Base-by-base conservation (phyloP, 768 basidiomycete genomes). In the Botryobasidium botryosum region DNA sequence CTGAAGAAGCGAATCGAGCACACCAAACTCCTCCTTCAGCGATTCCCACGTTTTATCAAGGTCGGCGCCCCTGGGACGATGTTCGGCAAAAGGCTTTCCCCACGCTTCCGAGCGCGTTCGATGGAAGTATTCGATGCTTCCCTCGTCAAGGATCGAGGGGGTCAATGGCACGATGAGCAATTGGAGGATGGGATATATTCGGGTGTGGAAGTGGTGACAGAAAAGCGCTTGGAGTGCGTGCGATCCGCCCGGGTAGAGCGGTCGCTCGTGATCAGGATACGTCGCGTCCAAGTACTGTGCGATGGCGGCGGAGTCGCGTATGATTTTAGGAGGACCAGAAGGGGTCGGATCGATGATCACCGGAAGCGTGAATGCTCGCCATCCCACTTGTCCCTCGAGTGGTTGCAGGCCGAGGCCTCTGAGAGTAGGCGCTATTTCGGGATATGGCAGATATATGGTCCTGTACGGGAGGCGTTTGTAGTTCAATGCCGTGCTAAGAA, bases 201-300 rank as follows among this genome's bases (percentile, higher is more conserved):
- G n/a, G 15, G 37, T 40, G 10, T 43, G 23, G 8, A 33, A 10
- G 40, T 35, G 35, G 18, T 31, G 32, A 10, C 32, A 10, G 32
- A 47, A 47, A 45, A 47, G 18, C 17, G 46, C 31, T 24, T 47
- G 46, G 1, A 47, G 35, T n/a, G n/a, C n/a, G n/a, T n/a, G n/a
- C n/a, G n/a, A n/a, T n/a, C n/a, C n/a, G n/a, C n/a, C n/a, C n/a
- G 13, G 40, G 40, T 17, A 24, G 26, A 15, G 46, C 33, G n/a
- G 21, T 32, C 21, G 26, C 28, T 2, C 38, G 3, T 27, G 12
- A 13, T 40, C 15, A 4, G 45, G 45, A 31, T 46, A 46, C 28
- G 18, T 41, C 12, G 24, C 26, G 18, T 46, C 45, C 20, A 46
- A 27, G 40, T 46, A 46, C 29, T 41, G 38, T 21, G 45, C 45